Base-by-base conservation (phyloP, 1,284 basidiomycete species). In the Leccinum subrobustum region DNA sequence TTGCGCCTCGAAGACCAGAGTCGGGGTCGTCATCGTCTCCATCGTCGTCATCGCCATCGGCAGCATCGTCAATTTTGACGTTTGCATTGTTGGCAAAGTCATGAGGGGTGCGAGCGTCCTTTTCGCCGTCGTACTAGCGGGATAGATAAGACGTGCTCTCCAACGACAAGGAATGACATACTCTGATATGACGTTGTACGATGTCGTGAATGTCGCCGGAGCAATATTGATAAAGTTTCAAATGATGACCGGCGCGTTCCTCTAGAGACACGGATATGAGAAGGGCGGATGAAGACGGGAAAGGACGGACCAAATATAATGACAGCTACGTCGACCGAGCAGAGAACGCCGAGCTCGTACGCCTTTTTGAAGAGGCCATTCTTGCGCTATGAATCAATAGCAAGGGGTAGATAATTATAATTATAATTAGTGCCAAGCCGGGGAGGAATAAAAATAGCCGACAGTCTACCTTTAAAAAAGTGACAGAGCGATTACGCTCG, bases 361-460 rank as follows among this genome's bases (percentile, higher is more conserved):
- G 92, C 92, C 73, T 94, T 94, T 75, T 94, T 94, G 86, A 95
- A 93, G 59, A 95, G 83, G 2, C 92, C 92, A 62, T 91, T 91
- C 79, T 93, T 93, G 68, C 92, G 82, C 88, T 91, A 47, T 52
- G 77, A 63, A 65, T 63, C 62, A 52, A 65, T 68, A 65, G 64
- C 70, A 56, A 52, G 65, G 66, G 62, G 67, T 69, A 61, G 69
- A 75, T 72, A 76, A 2, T 47, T 47, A 48, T 48, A 48, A 75
- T 75, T 73, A 65, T 64, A 52, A 73, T 70, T 68, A 75, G 70
- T 76, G 78, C 78, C 78, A 80, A 79, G 79, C 75, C 71, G 68
- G 73, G 75, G 48, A 69, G 66, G 59, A 71, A 75, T 72, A 83
- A 83, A 81, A 83, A 81, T 82, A 82, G 79, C 73, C 65, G 63